Evolutionary conservation across 768 basidiomycete species (phyloP), one percentile per base, ranked within the genome.

Genomic region (Coprinellus micaceus): DNA sequence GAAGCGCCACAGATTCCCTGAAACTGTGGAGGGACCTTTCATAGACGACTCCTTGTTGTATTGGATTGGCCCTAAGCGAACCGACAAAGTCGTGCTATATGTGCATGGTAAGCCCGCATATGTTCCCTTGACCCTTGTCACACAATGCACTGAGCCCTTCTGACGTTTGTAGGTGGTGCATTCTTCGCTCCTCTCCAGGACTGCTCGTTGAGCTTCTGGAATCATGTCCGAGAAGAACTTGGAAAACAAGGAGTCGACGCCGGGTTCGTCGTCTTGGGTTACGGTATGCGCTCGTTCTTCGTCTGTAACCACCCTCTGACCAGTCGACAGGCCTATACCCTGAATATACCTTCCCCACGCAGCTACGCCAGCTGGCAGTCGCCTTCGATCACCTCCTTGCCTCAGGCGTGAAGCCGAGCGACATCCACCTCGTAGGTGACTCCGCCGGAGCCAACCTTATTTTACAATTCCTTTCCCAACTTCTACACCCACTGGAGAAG

Each of bases 361-460:
- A 69, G 30, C 66, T 75, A 5, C 63, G 60, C 12, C 73, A 76
- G 52, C 61, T 67, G 1, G 49, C 64, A 3, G 44, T 61, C 7
- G 73, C 68, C 3, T 56, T 76, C n/a, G 56, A 70, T 28, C 69
- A 72, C 55, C 64, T 76, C 15, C 45, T 72, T 41, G 58, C 63
- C 29, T 56, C 58, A 2, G 73, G 72, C 12, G 59, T 73, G 6
- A 54, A 61, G 12, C 71, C 72, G 5, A 56, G 60, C 36, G 65
- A 74, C 58, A 60, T 76, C 19, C 64, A 70, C 44, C 53, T 77
- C 12, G 68, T 66, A 5, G 73, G 73, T 22, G 75, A 77, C 60
- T 77, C 75, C 10, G 77, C 77, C 10, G 77, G 77, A 11, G 74
- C 61, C 0, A 70, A 71, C 44, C 66, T 77, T 25, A 60, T 71